Conservation (phyloP, 2,329 filamentous ascomycete genomes). For the Arthrocladium fulminans region DNA sequence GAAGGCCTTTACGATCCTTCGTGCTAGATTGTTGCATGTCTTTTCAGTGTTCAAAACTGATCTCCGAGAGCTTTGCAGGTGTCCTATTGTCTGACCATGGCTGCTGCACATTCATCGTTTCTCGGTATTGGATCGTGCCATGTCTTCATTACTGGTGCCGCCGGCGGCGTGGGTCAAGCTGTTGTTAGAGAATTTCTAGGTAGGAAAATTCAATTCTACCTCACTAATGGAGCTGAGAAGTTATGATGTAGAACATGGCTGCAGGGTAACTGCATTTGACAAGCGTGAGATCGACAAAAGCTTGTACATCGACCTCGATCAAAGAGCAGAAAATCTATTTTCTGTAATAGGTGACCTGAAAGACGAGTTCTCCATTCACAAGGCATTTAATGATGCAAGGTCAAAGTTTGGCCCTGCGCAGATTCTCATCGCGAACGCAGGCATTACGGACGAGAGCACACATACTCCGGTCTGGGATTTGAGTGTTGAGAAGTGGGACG, state of each 20-base stretch:
- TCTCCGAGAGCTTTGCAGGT: neutral
- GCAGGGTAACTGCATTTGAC: conserved; percentile 48
- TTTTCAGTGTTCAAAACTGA: neutral
- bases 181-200: conserved; percentile 46
- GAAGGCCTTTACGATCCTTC: neutral
- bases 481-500: conserved; percentile 44
- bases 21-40: neutral
- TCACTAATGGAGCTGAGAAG: conserved; percentile 1
- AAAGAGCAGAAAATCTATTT: conserved; percentile 27
- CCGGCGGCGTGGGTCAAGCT: conserved; percentile 43
- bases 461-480: conserved; percentile 46
- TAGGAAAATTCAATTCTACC: conserved; percentile 25
- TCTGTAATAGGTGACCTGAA: conserved; percentile 41
- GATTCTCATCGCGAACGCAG: conserved; percentile 46
- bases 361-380: conserved; percentile 36
- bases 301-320: conserved; percentile 18
- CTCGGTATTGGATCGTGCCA: conserved; percentile 41
- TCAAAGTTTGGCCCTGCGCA: conserved; percentile 42
- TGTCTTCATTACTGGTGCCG: conserved; percentile 47
- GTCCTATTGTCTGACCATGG: neutral
- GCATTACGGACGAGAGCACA: conserved; percentile 43
- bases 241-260: conserved; percentile 40
- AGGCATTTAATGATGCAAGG: conserved; percentile 28
- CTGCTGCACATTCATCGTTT: conserved; percentile 32
- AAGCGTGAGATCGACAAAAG: conserved; percentile 28